Evolutionary conservation across 768 basidiomycete genomes (phyloP).

Genomic region (Baorangia bicolor): DNA sequence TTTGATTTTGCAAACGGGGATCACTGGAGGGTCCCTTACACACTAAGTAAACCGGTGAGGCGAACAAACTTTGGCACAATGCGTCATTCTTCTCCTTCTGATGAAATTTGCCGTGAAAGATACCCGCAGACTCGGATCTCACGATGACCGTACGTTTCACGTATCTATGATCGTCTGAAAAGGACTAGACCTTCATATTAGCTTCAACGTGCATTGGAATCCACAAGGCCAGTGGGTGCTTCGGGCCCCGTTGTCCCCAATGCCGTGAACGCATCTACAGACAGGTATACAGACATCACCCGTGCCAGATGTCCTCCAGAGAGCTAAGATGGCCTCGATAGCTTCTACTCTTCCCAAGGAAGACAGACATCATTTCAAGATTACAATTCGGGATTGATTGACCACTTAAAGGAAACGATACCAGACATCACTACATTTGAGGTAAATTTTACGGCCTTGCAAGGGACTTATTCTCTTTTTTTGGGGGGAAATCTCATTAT

Average conservation of each 20-base stretch:
- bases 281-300: conserved; percentile 50
- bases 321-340: conserved; percentile 28
- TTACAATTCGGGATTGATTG: conserved; percentile 63
- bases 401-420: conserved; percentile 48
- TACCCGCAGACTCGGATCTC: conserved; percentile 56
- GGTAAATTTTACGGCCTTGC: conserved; percentile 37
- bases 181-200: conserved; percentile 25
- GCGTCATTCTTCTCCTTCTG: conserved; percentile 4
- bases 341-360: conserved; percentile 87
- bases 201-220: conserved; percentile 47
- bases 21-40: conserved; percentile 48
- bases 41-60: conserved; percentile 63
- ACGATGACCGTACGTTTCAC: conserved; percentile 44
- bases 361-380: conserved; percentile 80
- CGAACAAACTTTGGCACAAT: background rate
- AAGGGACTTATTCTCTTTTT: background rate
- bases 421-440: conserved; percentile 65
- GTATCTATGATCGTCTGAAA: background rate
- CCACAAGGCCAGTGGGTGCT: conserved; percentile 42
- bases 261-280: conserved; percentile 74
- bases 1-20: conserved; percentile 61
- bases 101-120: conserved; percentile 36
- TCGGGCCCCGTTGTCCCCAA: conserved; percentile 39
- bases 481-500: background rate
- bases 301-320: background rate